Conservation (phyloP, 345 rosid genomes). For the Bruguiera gymnorhiza region DNA sequence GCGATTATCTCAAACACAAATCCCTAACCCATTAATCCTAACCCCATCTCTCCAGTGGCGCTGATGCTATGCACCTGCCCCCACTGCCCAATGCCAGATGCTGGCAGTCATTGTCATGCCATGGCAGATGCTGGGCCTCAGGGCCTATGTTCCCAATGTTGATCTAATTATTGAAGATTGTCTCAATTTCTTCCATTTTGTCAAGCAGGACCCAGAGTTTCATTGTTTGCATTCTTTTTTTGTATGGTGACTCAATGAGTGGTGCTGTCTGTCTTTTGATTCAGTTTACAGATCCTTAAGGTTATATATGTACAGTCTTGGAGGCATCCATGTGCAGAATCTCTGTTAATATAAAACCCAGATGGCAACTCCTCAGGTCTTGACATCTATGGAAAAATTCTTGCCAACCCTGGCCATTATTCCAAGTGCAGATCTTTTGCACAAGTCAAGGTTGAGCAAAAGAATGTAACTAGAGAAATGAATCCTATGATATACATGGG, state of each 20-base stretch:
- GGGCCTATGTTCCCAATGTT: constrained; percentile 54
- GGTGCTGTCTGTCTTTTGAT: constrained; percentile 62
- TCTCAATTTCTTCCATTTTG: constrained; percentile 44
- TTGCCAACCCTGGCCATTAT: constrained; percentile 70
- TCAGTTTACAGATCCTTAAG: constrained; percentile 49
- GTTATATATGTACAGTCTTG: constrained; percentile 61
- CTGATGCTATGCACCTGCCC: too few species aligned
- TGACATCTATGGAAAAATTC: constrained; percentile 48
- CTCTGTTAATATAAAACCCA: constrained; percentile 65
- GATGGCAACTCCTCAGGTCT: constrained; percentile 63
- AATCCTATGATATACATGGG: constrained; percentile 63
- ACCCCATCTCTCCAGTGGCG: too few species aligned
- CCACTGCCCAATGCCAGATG: constrained; percentile 45
- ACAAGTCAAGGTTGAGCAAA: constrained; percentile 56
- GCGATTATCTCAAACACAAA: too few species aligned
- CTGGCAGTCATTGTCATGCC: constrained; percentile 69
- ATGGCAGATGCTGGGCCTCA: constrained; percentile 70
- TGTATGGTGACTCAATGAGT: constrained; percentile 82
- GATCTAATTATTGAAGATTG: constrained; percentile 64
- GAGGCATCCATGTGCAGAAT: constrained; percentile 87
- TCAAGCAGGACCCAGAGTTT: constrained; percentile 40
- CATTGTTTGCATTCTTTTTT: constrained; percentile 49
- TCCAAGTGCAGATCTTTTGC: constrained; percentile 63
- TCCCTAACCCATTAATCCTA: too few species aligned
- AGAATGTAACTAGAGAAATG: constrained; percentile 45